Conservation (phyloP, 2,329 filamentous ascomycete genomes). For the Fusarium pseudoanthophilum region DNA sequence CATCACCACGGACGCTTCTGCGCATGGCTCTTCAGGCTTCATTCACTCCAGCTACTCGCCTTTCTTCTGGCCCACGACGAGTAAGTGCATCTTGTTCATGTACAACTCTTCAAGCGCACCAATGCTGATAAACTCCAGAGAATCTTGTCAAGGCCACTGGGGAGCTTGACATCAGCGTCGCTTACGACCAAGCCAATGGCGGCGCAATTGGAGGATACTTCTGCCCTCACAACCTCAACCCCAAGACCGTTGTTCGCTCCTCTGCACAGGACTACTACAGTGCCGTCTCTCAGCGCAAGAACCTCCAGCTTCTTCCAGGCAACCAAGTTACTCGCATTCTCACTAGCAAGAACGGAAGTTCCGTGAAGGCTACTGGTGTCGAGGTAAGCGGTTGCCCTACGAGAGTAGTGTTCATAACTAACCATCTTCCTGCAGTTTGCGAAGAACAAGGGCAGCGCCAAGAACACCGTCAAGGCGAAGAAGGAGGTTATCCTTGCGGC, state of each 20-base stretch:
- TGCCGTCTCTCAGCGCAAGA: slow-evolving; percentile 11
- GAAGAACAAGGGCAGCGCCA: background rate
- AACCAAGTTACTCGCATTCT: slow-evolving; percentile 35
- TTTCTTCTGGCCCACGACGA: slow-evolving; percentile 42
- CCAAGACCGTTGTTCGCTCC: slow-evolving; percentile 20
- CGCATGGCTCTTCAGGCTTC: slow-evolving; percentile 29
- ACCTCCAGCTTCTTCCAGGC: slow-evolving; percentile 24
- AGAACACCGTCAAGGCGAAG: slow-evolving; percentile 14
- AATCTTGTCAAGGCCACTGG: slow-evolving; percentile 18
- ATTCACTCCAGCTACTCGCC: slow-evolving; percentile 36
- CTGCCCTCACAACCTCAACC: slow-evolving; percentile 33
- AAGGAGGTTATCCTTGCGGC: slow-evolving; percentile 57
- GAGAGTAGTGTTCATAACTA: accelerated
- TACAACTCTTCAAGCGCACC: accelerated
- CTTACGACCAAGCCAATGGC: slow-evolving; percentile 34
- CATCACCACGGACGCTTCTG: slow-evolving; percentile 23
- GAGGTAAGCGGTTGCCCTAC: slow-evolving; percentile 11
- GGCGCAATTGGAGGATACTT: slow-evolving; percentile 35
- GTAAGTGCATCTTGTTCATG: background rate
- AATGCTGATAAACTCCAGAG: slow-evolving; percentile 6
- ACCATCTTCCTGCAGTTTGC: background rate
- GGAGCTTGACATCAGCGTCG: slow-evolving; percentile 25
- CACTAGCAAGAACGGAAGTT: slow-evolving; percentile 15
- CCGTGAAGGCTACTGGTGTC: slow-evolving; percentile 24
- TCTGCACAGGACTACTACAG: slow-evolving; percentile 38